Evolutionary conservation across 352 stramenopile genomes (phyloP).

Genomic region (Globisporangium spinosum): DNA sequence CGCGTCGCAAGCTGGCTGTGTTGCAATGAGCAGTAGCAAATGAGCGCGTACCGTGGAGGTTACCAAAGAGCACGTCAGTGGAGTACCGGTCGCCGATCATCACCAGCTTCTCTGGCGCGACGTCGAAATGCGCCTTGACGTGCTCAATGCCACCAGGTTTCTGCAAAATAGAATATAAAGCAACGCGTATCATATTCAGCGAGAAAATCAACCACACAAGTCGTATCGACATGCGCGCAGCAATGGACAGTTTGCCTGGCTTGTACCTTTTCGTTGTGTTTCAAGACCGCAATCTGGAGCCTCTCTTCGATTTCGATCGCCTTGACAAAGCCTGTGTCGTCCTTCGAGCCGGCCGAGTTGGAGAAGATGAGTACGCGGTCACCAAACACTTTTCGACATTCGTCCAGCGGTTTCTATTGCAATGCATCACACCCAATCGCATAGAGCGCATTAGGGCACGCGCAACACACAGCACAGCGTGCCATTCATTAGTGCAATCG

Average conservation of each 20-base stretch:
- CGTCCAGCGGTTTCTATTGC: conserved; percentile 44
- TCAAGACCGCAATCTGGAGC: conserved; percentile 85
- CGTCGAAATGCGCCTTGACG: conserved; percentile 83
- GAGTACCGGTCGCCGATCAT: conserved; percentile 97
- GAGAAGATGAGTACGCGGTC: conserved; percentile 92
- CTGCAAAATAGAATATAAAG: conserved; percentile 19
- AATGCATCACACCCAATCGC: neutral
- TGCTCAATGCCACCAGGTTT: conserved; percentile 91
- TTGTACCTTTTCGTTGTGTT: conserved; percentile 87
- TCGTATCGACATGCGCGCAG: neutral
- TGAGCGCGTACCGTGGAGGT: conserved; percentile 78
- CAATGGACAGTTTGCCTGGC: neutral
- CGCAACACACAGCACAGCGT: neutral
- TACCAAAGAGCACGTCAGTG: conserved; percentile 97
- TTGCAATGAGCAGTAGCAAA: neutral
- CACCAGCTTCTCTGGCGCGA: conserved; percentile 80
- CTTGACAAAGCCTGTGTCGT: conserved; percentile 85
- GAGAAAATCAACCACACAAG: neutral
- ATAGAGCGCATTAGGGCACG: neutral
- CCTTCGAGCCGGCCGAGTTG: conserved; percentile 93
- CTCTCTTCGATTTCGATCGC: conserved; percentile 75
- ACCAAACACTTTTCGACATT: conserved; percentile 90
- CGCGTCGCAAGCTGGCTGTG: neutral
- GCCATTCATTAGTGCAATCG: neutral
- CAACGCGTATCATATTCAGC: neutral